A percentile compares a stretch with the other conserved stretches of the same genome.
These are phyloP conservation scores for Xylariaceae sp. DNA, from an alignment of 2,329 filamentous ascomycete genomes.

Conservation along the genomic window DNA sequence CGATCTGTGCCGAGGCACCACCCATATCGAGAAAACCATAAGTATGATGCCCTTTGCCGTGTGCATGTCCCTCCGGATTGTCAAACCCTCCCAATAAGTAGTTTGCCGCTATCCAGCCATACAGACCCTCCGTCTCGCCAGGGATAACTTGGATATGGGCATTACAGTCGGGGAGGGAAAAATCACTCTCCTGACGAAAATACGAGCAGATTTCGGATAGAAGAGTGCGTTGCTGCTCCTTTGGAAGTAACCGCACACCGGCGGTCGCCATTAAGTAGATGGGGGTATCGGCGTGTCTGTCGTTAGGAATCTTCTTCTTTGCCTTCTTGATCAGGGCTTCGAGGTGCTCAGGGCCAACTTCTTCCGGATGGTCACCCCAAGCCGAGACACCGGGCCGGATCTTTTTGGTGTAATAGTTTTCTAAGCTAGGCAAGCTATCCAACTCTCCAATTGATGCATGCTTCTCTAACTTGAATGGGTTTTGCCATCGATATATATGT, in stretches of 20 bases:
- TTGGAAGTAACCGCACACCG: slow-evolving; percentile 81
- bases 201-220: slow-evolving; percentile 78
- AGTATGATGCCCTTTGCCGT: slow-evolving; percentile 85
- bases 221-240: slow-evolving; percentile 64
- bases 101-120: slow-evolving; percentile 96
- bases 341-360: slow-evolving; percentile 77
- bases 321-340: slow-evolving; percentile 76
- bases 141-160: slow-evolving; percentile 90
- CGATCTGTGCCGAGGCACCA: slow-evolving; percentile 93
- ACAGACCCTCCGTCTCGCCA: slow-evolving; percentile 90
- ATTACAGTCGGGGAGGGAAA: slow-evolving; percentile 83
- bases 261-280: slow-evolving; percentile 95
- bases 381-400: slow-evolving; percentile 89
- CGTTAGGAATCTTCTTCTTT: slow-evolving; percentile 65
- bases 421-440: slow-evolving; percentile 68
- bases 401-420: slow-evolving; percentile 88
- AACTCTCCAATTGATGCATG: slow-evolving; percentile 55
- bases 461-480: slow-evolving; percentile 61
- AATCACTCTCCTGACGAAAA: slow-evolving; percentile 67
- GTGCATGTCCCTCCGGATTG: slow-evolving; percentile 63
- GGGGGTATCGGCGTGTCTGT: slow-evolving; percentile 76
- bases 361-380: slow-evolving; percentile 70
- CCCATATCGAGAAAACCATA: slow-evolving; percentile 99
- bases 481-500: slow-evolving; percentile 91
- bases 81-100: slow-evolving; percentile 92